Conservation (phyloP, 768 basidiomycete genomes). For the Paxillus rubicundulus region DNA sequence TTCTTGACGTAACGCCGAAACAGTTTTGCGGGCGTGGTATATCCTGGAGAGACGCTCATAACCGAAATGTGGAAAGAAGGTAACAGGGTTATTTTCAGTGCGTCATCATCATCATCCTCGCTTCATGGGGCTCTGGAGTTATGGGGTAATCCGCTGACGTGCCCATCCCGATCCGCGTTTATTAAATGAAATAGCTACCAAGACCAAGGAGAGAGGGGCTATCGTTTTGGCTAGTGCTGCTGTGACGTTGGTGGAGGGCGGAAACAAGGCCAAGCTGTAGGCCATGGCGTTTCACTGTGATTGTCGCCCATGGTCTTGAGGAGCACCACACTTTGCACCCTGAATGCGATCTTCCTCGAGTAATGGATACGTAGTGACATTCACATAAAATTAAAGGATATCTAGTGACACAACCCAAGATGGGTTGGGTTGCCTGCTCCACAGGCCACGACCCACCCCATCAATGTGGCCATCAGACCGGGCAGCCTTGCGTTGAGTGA, state of each 20-base stretch:
- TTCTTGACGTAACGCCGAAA: background rate
- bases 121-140: background rate
- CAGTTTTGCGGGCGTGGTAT: slow-evolving; percentile 88
- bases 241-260: slow-evolving; percentile 58
- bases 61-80: slow-evolving; percentile 99
- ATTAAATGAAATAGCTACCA: slow-evolving; percentile 52
- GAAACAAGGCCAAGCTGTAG: slow-evolving; percentile 63
- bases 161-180: slow-evolving; percentile 1
- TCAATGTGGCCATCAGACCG: background rate
- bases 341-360: background rate
- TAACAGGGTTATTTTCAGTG: slow-evolving; percentile 86
- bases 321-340: background rate
- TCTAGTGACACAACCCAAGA: background rate
- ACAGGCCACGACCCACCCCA: background rate
- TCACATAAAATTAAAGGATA: background rate
- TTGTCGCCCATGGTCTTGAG: slow-evolving; percentile 39
- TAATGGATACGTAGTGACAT: background rate
- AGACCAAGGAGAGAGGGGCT: slow-evolving; percentile 81
- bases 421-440: background rate
- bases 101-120: slow-evolving; percentile 32
- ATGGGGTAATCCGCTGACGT: background rate
- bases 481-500: background rate
- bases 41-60: slow-evolving; percentile 91
- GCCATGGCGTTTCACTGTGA: slow-evolving; percentile 16
- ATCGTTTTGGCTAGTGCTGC: slow-evolving; percentile 77